These are phyloP conservation scores for Schizothecium vesticola DNA, from an alignment of 495 filamentous ascomycete genomes.

Conservation along the genomic window DNA sequence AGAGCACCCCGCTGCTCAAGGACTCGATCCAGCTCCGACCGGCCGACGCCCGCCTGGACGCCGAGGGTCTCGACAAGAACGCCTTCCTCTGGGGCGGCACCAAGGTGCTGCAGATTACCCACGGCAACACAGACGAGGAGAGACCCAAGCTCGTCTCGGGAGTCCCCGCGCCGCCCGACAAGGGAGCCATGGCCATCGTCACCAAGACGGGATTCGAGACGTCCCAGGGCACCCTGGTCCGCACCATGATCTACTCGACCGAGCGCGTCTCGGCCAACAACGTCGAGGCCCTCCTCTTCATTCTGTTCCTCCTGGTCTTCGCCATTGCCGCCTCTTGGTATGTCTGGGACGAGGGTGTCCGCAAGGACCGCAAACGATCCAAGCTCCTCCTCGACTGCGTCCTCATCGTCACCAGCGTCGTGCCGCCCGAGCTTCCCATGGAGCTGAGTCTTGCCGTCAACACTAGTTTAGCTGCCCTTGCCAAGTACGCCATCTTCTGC, in stretches of 20 bases:
- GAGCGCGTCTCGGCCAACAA: slow-evolving; percentile 98
- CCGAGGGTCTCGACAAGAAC: slow-evolving; percentile 92
- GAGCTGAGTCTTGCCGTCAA: slow-evolving; percentile 96
- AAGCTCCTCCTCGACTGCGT: slow-evolving; percentile 97
- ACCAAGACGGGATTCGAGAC: slow-evolving; percentile 99
- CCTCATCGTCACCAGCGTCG: slow-evolving; percentile 94
- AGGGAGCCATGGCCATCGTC: slow-evolving; percentile 88
- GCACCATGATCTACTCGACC: slow-evolving; percentile 99
- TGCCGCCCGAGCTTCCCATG: slow-evolving; percentile 97
- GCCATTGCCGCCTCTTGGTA: slow-evolving; percentile 99
- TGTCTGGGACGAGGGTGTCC: slow-evolving; percentile 94
- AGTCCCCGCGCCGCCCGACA: slow-evolving; percentile 72
- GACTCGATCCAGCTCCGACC: slow-evolving; percentile 93
- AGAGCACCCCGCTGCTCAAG: slow-evolving; percentile 94
- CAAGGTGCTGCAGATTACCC: slow-evolving; percentile 93
- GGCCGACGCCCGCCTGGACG: slow-evolving; percentile 74
- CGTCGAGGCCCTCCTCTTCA: slow-evolving; percentile 88
- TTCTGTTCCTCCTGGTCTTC: slow-evolving; percentile 93
- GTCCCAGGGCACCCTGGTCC: slow-evolving; percentile 92
- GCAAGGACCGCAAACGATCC: slow-evolving; percentile 87
- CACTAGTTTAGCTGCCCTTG: slow-evolving; percentile 92
- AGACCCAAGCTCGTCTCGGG: slow-evolving; percentile 62
- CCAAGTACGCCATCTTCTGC: slow-evolving; percentile 94
- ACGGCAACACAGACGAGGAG: slow-evolving; percentile 70
- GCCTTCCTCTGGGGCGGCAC: slow-evolving; percentile 94